These are phyloP conservation scores for Trichoderma brevicompactum DNA, from an alignment of 2,329 filamentous ascomycete species.

Conservation along the genomic window DNA sequence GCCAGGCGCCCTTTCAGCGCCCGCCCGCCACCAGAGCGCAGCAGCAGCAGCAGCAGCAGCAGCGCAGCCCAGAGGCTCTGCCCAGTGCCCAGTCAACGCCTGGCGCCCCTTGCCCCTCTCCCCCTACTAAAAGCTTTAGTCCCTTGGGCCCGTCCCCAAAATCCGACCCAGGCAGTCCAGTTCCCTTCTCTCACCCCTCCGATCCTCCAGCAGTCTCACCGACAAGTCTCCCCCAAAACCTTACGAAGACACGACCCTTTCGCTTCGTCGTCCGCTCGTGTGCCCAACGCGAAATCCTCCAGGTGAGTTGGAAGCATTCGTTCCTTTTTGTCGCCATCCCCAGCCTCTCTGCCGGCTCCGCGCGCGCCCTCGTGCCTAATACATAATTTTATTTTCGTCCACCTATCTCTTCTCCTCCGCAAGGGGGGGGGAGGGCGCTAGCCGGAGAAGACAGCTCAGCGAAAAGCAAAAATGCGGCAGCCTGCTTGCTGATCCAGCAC, in stretches of 20 bases:
- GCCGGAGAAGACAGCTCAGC: slow-evolving; percentile 30
- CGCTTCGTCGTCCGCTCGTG: slow-evolving; percentile 26
- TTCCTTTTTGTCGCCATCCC: not conserved
- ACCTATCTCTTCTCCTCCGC: slow-evolving; percentile 20
- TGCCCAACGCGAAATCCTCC: slow-evolving; percentile 17
- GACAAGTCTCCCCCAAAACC: slow-evolving; percentile 25
- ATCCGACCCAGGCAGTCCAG: slow-evolving; percentile 4
- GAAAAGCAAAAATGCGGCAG: slow-evolving; percentile 30
- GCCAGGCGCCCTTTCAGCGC: not conserved
- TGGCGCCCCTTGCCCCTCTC: slow-evolving; percentile 20
- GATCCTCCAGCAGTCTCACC: slow-evolving; percentile 29
- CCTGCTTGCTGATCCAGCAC: slow-evolving; percentile 20
- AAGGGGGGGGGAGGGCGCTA: slow-evolving; percentile 21
- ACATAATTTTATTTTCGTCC: not conserved
- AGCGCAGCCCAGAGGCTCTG: no score
- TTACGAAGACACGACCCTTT: slow-evolving; percentile 24
- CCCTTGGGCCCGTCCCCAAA: slow-evolving; percentile 24
- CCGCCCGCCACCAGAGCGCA: not conserved
- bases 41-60: no score
- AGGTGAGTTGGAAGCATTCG: slow-evolving; percentile 16
- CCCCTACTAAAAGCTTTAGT: slow-evolving; percentile 18
- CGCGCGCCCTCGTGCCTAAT: slow-evolving; percentile 15
- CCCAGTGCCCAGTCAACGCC: slow-evolving; percentile 16
- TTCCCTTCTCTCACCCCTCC: slow-evolving; percentile 27
- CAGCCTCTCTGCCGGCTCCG: not conserved